phyloP scores from a whole-genome alignment of 768 basidiomycete species.

The Boletales sp. region DNA sequence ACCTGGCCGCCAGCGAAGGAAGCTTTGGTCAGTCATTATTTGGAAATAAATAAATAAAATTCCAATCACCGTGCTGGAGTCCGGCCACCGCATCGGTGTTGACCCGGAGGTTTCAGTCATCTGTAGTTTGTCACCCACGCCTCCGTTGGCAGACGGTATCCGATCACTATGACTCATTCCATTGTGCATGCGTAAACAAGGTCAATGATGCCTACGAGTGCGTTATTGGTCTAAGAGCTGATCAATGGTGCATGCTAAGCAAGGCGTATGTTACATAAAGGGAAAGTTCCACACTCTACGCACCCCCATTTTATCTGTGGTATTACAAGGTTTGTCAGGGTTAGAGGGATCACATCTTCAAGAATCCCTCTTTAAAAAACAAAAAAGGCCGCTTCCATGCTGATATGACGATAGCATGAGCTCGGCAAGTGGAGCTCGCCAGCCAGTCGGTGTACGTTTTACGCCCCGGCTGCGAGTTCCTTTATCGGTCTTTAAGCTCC shows the following conservation, averaged over 20 bases:
- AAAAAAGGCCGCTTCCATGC: neutral
- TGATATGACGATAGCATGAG: neutral
- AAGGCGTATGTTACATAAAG: neutral
- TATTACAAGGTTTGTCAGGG: neutral
- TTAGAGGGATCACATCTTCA: neutral
- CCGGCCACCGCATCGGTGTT: neutral
- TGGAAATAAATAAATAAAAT: neutral
- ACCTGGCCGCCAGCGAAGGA: constrained; percentile 1
- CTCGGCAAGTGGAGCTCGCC: constrained; percentile 6
- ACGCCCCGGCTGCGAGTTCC: neutral
- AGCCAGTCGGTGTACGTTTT: neutral
- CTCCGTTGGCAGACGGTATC: neutral
- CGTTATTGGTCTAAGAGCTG: neutral
- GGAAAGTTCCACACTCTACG: neutral
- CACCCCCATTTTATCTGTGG: neutral
- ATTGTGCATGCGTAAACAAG: neutral
- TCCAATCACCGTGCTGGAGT: neutral
- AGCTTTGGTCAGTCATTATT: constrained; percentile 8
- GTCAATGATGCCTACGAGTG: neutral
- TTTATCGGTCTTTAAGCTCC: constrained; percentile 4
- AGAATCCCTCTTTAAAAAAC: neutral
- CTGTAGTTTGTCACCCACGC: neutral
- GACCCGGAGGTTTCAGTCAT: neutral
- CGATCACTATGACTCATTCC: constrained; percentile 7
- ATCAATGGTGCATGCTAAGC: constrained; percentile 1